Evolutionary conservation across 2,329 filamentous ascomycete species (phyloP), one percentile per base, ranked within the genome.

Genomic region (Neoscytalidium dimidiatum): DNA sequence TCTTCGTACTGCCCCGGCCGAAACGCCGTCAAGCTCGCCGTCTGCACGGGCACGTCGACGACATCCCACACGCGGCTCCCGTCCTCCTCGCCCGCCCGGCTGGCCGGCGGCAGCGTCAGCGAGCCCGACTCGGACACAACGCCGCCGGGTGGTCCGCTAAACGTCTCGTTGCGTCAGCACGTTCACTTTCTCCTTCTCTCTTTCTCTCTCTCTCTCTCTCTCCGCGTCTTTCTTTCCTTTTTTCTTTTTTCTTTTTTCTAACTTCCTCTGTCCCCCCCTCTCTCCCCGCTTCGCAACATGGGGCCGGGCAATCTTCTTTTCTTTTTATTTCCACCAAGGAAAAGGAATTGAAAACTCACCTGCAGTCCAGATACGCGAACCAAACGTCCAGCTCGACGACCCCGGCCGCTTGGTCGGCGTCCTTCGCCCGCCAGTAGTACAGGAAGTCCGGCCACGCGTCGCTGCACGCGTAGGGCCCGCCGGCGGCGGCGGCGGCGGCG

Each of bases 1-100:
- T 46, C 56, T n/a, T 60, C 56, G 11, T 23, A 60, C 41, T 60
- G 38, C 35, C 56, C 56, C n/a, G 56, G 56, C 8, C n/a, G 33
- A 41, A 26, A 60, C 41, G 56, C 56, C 8, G 35, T 46, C 41
- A 41, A 60, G 26, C 38, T 60, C 13, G 41, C 41, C 56, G 38
- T 46, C 41, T 60, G 38, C n/a, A 21, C n/a, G 4, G 56, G 38
- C 11, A 60, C 56, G 35, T 21, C 23, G 17, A 60, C 38, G 14
- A 5, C 26, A 11, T 33, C n/a, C 56, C 56, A 60, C 14, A 7
- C 7, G 17, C 26, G 26, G 14, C 56, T 33, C 26, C 38, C n/a
- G 11, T 19, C 53, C 8, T 2, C 35, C 14, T 28, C 31, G 49
- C 9, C 35, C 23, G 21, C 19, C 2, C 9, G 4, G 17, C 26